Base-by-base conservation (phyloP, 805 yeast genomes). In the Suhomyces emberorum region DNA sequence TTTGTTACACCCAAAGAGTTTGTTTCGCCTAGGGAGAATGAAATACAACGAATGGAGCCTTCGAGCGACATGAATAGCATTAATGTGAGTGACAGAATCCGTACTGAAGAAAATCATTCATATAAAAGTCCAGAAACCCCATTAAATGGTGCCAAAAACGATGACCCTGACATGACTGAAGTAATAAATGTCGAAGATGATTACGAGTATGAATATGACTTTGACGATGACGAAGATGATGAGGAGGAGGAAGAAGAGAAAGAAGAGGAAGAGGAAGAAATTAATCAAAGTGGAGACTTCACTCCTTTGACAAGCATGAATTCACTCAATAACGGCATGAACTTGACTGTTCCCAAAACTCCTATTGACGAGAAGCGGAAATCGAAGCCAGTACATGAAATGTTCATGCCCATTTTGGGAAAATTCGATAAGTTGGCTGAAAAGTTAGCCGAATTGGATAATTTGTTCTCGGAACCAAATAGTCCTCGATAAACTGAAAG, bases 401-500 rank as follows among this genome's bases (percentile, higher is more conserved):
- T 79, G 54, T 81, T 79, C 55, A 63, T 72, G 47, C 84, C 85
- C 2, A 65, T 82, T 6, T 62, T 81, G 33, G 68, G 69, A 16
- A 73, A 72, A 37, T 62, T 68, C 41, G 73, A 68, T 45, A 67
- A 61, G 44, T 56, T 68, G 39, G 69, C 70, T 2, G 68, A 63
- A 34, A 62, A 59, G 43, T 54, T 68, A 41, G 70, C 70, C 1
- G 67, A 65, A 47, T 52, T 68, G 19, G 59, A 56, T 43, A 49
- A 36, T n/a, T 39, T 48, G 48, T 34, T 44, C 12, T 5, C 26
- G 14, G 26, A 23, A 11, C 9, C 22, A 7, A 9, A 20, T 7
- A 20, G 22, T 20, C 8, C 22, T n/a, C n/a, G n/a, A n/a, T n/a
- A n/a, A n/a, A n/a, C n/a, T n/a, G n/a, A n/a, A n/a, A n/a, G n/a